Conservation (phyloP, 2,329 filamentous ascomycete genomes). For the Biscogniauxia marginata region DNA sequence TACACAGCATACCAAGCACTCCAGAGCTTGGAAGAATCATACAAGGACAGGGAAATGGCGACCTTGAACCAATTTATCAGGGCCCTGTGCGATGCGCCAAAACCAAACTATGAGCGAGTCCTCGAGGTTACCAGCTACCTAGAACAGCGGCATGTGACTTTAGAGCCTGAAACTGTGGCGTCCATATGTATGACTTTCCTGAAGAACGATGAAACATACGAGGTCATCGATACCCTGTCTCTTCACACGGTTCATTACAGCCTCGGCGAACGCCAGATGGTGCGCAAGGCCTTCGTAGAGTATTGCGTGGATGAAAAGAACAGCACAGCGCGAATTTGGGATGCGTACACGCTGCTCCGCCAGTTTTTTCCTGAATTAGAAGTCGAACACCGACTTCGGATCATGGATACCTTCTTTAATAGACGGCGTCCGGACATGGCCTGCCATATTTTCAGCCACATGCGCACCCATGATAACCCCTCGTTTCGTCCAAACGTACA, state of each 20-base stretch:
- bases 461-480: constrained; percentile 72
- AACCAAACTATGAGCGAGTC: constrained; percentile 67
- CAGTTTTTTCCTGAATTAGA: constrained; percentile 66
- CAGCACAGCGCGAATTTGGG: constrained; percentile 64
- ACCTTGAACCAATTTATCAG: constrained; percentile 71
- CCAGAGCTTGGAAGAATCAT: constrained; percentile 51
- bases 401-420: constrained; percentile 82
- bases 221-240: constrained; percentile 80
- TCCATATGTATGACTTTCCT: constrained; percentile 73
- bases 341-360: constrained; percentile 63
- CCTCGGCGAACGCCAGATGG: constrained; percentile 62
- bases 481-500: constrained; percentile 66
- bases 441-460: constrained; percentile 83
- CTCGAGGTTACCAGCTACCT: constrained; percentile 71
- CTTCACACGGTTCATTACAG: constrained; percentile 71
- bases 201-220: constrained; percentile 70
- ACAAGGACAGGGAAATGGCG: constrained; percentile 58
- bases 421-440: constrained; percentile 82
- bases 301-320: constrained; percentile 65
- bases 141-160: constrained; percentile 64
- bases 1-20: constrained; percentile 63
- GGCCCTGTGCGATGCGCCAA: constrained; percentile 59
- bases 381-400: constrained; percentile 60
- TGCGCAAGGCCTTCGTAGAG: constrained; percentile 63
- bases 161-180: constrained; percentile 74